Evolutionary conservation across 129 eudicot genomes (phyloP), one percentile per base, ranked within the genome.

Genomic region (Centaurea solstitialis): DNA sequence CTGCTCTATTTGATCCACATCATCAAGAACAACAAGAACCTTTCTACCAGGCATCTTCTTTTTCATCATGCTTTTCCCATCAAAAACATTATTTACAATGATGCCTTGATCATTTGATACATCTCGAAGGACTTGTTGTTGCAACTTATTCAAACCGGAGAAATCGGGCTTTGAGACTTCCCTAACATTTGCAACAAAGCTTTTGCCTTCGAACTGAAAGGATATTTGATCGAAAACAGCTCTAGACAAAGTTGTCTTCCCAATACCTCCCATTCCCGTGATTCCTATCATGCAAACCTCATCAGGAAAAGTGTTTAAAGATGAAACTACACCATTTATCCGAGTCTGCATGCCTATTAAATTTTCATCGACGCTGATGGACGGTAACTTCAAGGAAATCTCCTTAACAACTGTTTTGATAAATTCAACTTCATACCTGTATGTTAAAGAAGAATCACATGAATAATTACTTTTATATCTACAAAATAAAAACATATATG

Each of bases 11-110:
- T 78, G 47, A 43, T 47, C 66, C 35, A 78, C 75, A 26, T 68
- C 82, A 15, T 68, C 82, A 2, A 47, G 33, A 78, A 69, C 82
- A 45, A 26, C 9, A 69, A 78, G 38, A 26, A 50, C 53, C 21
- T 28, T 43, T 33, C 71, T 47, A 68, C 28, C 33, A 1, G 65
- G 30, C n/a, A 67, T 23, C n/a, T n/a, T 50, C 26, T 7, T 13
- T 77, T 22, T 66, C 15, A 22, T 66, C 39, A 6, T 17, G 5
- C 0, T 40, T 40, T 22, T 38, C 23, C 74, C 81, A 5, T 67
- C 81, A 69, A 66, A 39, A 68, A 26, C 17, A 9, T 45, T 28
- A 23, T 18, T 21, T 5, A 68, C 20, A 12, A 35, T 68, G 22
- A 53, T 53, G 21, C 20, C 62, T 53, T 53, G 62, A n/a, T n/a